Evolutionary conservation across 805 yeast genomes (phyloP).

Genomic region (Saturnispora dispora): DNA sequence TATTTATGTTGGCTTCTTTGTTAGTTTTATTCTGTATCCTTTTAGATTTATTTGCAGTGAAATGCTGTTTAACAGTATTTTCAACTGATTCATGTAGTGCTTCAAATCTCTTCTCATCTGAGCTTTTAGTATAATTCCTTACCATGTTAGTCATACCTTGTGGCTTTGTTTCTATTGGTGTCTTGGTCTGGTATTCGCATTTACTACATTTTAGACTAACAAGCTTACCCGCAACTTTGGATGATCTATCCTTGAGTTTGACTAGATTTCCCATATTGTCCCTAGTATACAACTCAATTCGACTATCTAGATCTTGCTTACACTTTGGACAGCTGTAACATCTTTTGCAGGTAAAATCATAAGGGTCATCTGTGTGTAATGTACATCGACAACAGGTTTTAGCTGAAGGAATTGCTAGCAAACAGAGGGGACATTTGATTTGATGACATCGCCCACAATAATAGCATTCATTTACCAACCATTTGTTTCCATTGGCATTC

Average conservation of each 20-base stretch:
- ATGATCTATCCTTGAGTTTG: not conserved
- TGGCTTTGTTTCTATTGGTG: conserved; percentile 34
- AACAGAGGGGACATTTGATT: not conserved
- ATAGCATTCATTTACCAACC: not conserved
- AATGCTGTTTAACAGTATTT: conserved; percentile 2
- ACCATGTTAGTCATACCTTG: conserved; percentile 30
- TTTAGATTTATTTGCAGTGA: conserved; percentile 9
- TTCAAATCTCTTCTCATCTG: conserved; percentile 10
- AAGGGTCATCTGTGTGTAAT: not conserved
- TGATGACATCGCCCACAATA: not conserved
- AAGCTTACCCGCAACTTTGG: conserved; percentile 22
- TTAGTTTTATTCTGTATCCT: conserved; percentile 14
- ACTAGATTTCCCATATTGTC: not conserved
- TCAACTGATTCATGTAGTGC: conserved; percentile 3
- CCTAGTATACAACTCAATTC: not conserved
- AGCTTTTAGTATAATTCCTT: conserved; percentile 9
- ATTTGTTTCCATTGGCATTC: not conserved
- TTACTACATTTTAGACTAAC: conserved; percentile 35
- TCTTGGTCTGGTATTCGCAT: conserved; percentile 30
- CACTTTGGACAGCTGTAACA: conserved; percentile 32
- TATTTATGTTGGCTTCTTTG: conserved; percentile 14
- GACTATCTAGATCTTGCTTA: conserved; percentile 12
- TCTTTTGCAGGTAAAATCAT: conserved; percentile 18
- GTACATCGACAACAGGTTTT: not conserved
- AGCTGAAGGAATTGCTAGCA: not conserved